A percentile compares a stretch with the other conserved stretches of the same genome.
Evolutionary conservation across 2,329 filamentous ascomycete genomes (phyloP).

Genomic region (Aspergillus niger): DNA sequence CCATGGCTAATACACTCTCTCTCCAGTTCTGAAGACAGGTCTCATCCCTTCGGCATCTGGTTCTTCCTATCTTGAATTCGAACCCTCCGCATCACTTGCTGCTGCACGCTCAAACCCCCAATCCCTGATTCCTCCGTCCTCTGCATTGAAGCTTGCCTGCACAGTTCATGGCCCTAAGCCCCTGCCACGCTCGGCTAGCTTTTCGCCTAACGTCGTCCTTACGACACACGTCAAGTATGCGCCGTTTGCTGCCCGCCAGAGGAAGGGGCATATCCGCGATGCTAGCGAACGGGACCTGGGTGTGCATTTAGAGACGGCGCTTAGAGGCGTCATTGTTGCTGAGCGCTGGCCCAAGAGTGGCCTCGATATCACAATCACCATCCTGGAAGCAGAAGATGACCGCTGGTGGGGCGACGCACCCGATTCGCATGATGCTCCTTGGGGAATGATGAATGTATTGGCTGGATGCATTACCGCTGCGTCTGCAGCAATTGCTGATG

Average conservation of each 20-base stretch:
- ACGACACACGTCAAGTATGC: slow-evolving; percentile 96
- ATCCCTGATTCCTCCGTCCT: slow-evolving; percentile 56
- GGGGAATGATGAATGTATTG: slow-evolving; percentile 89
- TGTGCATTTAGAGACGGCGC: slow-evolving; percentile 85
- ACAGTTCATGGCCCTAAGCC: slow-evolving; percentile 92
- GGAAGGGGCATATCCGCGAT: slow-evolving; percentile 84
- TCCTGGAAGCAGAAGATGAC: slow-evolving; percentile 91
- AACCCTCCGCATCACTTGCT: slow-evolving; percentile 51
- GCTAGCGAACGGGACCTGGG: slow-evolving; percentile 84
- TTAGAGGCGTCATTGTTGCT: slow-evolving; percentile 85
- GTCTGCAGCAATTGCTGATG: slow-evolving; percentile 88
- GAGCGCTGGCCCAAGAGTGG: slow-evolving; percentile 98
- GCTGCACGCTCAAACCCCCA: slow-evolving; percentile 46
- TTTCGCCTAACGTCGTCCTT: slow-evolving; percentile 88
- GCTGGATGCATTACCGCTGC: slow-evolving; percentile 92
- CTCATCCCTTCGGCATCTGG: slow-evolving; percentile 91
- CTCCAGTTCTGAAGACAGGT: slow-evolving; percentile 80
- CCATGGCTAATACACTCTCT: slow-evolving; percentile 22
- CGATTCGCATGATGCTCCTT: slow-evolving; percentile 61
- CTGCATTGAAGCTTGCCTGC: slow-evolving; percentile 86
- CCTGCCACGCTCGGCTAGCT: slow-evolving; percentile 83
- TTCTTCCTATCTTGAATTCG: slow-evolving; percentile 67
- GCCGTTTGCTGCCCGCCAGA: slow-evolving; percentile 81
- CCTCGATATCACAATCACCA: slow-evolving; percentile 89
- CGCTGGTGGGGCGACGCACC: slow-evolving; percentile 62